These are phyloP conservation scores for Sideroxylon spinosum DNA, from an alignment of 179 eudicot species.

Conservation along the genomic window DNA sequence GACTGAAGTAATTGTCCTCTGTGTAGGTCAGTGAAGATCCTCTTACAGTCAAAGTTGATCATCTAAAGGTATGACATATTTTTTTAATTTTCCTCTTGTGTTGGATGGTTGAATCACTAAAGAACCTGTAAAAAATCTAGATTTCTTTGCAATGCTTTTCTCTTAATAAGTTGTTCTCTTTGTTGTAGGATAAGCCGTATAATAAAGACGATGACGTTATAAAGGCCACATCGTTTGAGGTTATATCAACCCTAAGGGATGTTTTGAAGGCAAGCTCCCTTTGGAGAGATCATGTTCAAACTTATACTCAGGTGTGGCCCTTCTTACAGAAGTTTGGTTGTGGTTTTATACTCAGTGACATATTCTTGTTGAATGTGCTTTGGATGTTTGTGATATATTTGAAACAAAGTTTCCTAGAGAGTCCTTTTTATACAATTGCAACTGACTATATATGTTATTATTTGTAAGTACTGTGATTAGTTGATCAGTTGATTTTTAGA, in stretches of 20 bases:
- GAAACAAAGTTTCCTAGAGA: not conserved
- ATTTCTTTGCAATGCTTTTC: conserved; percentile 9
- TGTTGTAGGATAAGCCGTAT: conserved; percentile 73
- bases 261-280: conserved; percentile 90
- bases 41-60: conserved; percentile 93
- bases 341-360: not conserved
- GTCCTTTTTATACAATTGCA: not conserved
- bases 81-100: not conserved
- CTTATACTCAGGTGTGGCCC: conserved; percentile 75
- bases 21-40: conserved; percentile 94
- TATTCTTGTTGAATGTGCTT: not conserved
- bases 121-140: not conserved
- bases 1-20: conserved; percentile 19
- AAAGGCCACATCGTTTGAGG: conserved; percentile 97
- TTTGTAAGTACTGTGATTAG: not conserved
- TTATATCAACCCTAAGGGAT: conserved; percentile 92
- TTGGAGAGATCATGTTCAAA: conserved; percentile 98
- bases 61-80: conserved; percentile 67
- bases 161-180: conserved; percentile 19
- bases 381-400: not conserved
- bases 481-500: not conserved
- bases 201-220: conserved; percentile 91
- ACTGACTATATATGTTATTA: not conserved
- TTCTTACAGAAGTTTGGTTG: not conserved
- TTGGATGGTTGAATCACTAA: not conserved